Base-by-base conservation (phyloP, 352 stramenopile genomes). In the Nothophytophthora sp. region DNA sequence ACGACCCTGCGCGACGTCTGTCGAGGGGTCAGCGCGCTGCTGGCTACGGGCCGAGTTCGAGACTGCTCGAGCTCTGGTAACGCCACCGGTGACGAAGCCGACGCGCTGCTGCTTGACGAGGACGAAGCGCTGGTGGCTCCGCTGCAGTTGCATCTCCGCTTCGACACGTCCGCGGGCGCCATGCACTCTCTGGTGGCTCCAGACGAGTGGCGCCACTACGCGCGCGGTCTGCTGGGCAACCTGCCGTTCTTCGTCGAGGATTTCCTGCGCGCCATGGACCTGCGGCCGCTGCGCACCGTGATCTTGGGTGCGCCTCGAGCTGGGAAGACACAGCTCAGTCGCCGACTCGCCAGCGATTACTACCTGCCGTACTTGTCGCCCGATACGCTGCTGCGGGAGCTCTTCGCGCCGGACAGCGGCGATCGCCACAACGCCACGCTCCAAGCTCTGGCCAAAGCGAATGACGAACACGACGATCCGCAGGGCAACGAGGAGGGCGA, bases 61-160 rank as follows among this genome's bases (percentile, higher is more conserved):
- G 72, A 85, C 33, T 23, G 62, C 30, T 53, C 69, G 10, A 32
- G 46, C 4, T 54, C 50, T 33, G 16, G 40, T 15, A 38, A 39
- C 33, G 42, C 32, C 9, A 48, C 59, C 22, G 61, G 71, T 2
- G 71, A 77, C n/a, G 55, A 86, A 55, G 72, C 66, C 5, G 81
- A 90, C 29, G 67, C 73, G 18, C 47, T 90, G 32, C 59, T 86
- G 1, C 45, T 87, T 24, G 70, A 86, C 27, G 73, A 88, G 49
- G 67, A 87, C 9, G 77, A 89, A 24, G 70, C 70, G 49, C 50
- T 65, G 24, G 36, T 91, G 18, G 66, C 64, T 4, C 69, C 78
- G 37, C 67, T 94, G 47, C 86, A 95, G 37, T 40, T 93, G 19
- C 65, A 95, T 52, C 55, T 94, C 32, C 65, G 64, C 43, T 92